These are phyloP conservation scores for Sporopachydermia cereana DNA, from an alignment of 1,139 yeast genomes.

Conservation along the genomic window DNA sequence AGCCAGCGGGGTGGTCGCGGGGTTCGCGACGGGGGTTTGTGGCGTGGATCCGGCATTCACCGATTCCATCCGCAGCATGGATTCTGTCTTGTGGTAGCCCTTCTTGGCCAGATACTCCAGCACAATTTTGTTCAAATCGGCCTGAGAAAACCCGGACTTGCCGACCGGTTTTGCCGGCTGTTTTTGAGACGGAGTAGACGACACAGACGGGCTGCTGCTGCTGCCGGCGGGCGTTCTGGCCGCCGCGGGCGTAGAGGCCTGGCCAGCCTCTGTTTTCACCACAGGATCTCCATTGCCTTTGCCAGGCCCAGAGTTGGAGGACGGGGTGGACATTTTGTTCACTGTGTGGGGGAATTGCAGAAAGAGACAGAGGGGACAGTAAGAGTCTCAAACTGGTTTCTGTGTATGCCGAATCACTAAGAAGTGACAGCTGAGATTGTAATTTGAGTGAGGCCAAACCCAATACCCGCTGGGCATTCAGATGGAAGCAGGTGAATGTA, in stretches of 20 bases:
- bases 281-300: no score
- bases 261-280: background rate
- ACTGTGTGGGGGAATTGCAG: no score
- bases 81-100: slow-evolving; percentile 90
- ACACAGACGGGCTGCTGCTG: background rate
- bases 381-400: no score
- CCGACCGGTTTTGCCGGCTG: slow-evolving; percentile 3
- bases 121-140: slow-evolving; percentile 81
- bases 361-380: no score
- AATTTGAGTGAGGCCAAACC: no score
- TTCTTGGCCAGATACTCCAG: slow-evolving; percentile 85
- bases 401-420: no score
- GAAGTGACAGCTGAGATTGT: no score
- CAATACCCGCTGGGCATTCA: no score
- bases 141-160: slow-evolving; percentile 36
- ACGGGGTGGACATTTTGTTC: no score
- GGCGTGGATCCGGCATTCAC: slow-evolving; percentile 57
- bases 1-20: slow-evolving; percentile 28
- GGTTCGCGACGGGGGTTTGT: slow-evolving; percentile 24
- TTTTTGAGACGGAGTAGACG: slow-evolving; percentile 11
- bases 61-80: slow-evolving; percentile 83
- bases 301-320: no score
- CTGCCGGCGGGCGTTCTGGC: background rate
- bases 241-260: background rate
- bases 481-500: no score